Evolutionary conservation across 768 basidiomycete species (phyloP), one percentile per base, ranked within the genome.

Genomic region (Kwoniella europaea): DNA sequence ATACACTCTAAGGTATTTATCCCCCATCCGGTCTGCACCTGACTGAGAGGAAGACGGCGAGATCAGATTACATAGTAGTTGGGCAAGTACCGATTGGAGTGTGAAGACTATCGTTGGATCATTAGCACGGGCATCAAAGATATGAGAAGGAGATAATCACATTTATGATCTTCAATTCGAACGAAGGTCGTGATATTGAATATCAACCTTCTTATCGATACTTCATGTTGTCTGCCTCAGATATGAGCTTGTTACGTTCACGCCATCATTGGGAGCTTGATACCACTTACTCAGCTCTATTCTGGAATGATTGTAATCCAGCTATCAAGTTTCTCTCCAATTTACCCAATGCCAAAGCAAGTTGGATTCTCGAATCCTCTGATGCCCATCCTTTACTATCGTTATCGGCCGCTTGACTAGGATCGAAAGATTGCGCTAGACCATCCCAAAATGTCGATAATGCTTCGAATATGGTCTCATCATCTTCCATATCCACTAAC

Each of bases 311-410:
- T 9, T 88, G 86, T 16, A 90, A 87, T 6, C 89, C 91, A 10
- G 92, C 92, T 43, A 92, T 89, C 10, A 94, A 83, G 80, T 97
- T 95, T 69, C 94, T 88, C 15, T 92, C 93, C 78, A 95, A 90
- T 77, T 89, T 90, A 9, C 89, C 90, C 22, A 93, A 62, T 3
- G 69, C 78, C 5, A 74, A 16, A n/a, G 72, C 76, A 13, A 81
- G 52, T 6, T 57, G 58, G 16, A 77, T 71, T 13, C 71, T n/a
- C 13, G 69, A 67, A 53, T 74, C 66, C 44, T 78, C 75, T 9
- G 69, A 65, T 4, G 68, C 69, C 50, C 20, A 29, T 15, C 27
- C 35, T 22, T 27, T 42, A 15, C 16, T 43, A 20, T 41, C 22
- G 64, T 56, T 65, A 10, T 41, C 1, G 5, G 63, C 22, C 7